A percentile compares a stretch with the other conserved stretches of the same genome.
phyloP scores from a whole-genome alignment of 768 basidiomycete genomes.

The Collybia sp. region DNA sequence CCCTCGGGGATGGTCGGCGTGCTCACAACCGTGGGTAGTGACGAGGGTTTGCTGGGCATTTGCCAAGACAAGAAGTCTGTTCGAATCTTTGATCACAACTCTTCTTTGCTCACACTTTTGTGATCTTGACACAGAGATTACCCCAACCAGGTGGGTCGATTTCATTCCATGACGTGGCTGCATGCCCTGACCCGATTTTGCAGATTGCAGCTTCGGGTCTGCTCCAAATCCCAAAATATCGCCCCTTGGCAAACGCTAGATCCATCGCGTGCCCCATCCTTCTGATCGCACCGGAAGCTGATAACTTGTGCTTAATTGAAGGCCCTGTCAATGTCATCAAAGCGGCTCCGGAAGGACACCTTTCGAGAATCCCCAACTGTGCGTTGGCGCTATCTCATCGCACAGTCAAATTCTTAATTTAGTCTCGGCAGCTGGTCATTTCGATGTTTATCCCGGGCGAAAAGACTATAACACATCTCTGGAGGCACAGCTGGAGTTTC shows the following conservation, averaged over 20 bases:
- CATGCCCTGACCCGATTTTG: too few relatives aligned
- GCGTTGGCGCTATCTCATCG: not conserved
- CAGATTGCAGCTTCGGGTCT: slow-evolving; percentile 3
- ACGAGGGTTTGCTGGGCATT: slow-evolving; percentile 14
- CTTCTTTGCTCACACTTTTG: not conserved
- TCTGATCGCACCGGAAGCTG: slow-evolving; percentile 13
- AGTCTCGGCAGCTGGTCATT: slow-evolving; percentile 12
- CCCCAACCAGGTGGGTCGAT: too few relatives aligned
- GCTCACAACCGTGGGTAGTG: slow-evolving; percentile 14
- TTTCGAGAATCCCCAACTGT: slow-evolving; percentile 12
- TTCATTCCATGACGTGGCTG: too few relatives aligned
- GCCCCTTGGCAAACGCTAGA: slow-evolving; percentile 8
- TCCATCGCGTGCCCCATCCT: slow-evolving; percentile 14
- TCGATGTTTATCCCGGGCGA: slow-evolving; percentile 18
- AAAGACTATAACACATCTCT: slow-evolving; percentile 12
- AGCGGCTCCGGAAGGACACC: slow-evolving; percentile 11
- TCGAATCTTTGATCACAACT: not conserved
- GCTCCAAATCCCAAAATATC: slow-evolving; percentile 7
- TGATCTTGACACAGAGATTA: not conserved
- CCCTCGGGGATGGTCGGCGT: slow-evolving; percentile 22
- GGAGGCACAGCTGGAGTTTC: slow-evolving; percentile 17
- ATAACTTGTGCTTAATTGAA: slow-evolving; percentile 13
- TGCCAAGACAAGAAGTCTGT: slow-evolving; percentile 4
- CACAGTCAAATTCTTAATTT: not conserved
- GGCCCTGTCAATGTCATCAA: slow-evolving; percentile 10